Evolutionary conservation across 2,329 filamentous ascomycete species (phyloP), one percentile per base, ranked within the genome.

Genomic region (Blastomyces parvus): DNA sequence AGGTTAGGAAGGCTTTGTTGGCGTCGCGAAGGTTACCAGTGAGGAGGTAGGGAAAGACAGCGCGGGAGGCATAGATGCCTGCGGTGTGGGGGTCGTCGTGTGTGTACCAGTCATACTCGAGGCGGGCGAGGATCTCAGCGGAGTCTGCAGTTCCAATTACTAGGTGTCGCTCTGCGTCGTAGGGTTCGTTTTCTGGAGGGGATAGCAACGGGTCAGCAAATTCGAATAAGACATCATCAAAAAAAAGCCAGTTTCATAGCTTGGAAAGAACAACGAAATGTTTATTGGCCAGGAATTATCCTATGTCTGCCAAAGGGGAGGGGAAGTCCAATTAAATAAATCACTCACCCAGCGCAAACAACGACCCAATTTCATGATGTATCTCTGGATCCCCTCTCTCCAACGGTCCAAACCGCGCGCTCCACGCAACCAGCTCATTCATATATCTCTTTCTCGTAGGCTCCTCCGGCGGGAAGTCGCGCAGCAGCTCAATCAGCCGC

Each of bases 51-150:
- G 94, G 92, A 50, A 99, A 85, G 53, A 97, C 84, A 36, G 88
- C 91, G 68, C 94, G 89, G 13, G 89, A 90, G 67, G 88, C 89
- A 77, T 95, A 99, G 62, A 90, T 80, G 3, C 91, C 87, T 1
- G 94, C 94, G 0, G 89, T 91, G 74, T 96, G 91, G 2, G 90
- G 85, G 61, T 93, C 90, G 76, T 95, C 90, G 71, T 91, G 86
- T 66, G 84, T 86, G 81, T 97, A 99, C 94, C 94, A 99, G 60
- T 87, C 83, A 75, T 96, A 97, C 76, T 97, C 91, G 77, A 97
- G 84, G 69, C 86, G 85, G 59, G 87, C 87, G 62, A 99, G 84
- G 13, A 89, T 82, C 69, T 91, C 87, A 46, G 92, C 84, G 0
- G 91, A 96, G 75, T 96, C 91, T 69, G 88, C 89, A 11, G 91